These are phyloP conservation scores for Fusarium sp. DNA, from an alignment of 2,329 filamentous ascomycete genomes.

Conservation along the genomic window DNA sequence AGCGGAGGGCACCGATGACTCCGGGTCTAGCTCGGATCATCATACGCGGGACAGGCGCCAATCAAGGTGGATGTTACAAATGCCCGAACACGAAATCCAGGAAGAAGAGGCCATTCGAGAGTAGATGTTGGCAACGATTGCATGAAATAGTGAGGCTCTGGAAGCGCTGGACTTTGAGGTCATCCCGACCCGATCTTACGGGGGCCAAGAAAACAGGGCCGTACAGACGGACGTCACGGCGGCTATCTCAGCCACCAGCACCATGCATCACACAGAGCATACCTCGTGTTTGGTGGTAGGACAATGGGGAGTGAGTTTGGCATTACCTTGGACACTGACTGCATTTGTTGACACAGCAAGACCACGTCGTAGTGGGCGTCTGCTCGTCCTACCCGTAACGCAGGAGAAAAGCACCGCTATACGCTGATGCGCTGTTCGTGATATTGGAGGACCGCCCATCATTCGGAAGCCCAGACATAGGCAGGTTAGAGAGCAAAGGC, in stretches of 20 bases:
- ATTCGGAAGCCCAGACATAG: background rate
- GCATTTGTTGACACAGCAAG: conserved; percentile 11
- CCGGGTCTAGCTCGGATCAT: conserved; percentile 31
- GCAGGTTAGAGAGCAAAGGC: conserved; percentile 1
- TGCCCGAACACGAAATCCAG: background rate
- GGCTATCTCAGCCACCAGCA: conserved; percentile 12
- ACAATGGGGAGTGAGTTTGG: conserved; percentile 13
- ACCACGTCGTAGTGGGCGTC: conserved; percentile 12
- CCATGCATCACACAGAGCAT: background rate
- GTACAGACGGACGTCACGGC: background rate
- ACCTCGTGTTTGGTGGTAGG: conserved; percentile 32
- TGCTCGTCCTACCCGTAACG: conserved; percentile 18
- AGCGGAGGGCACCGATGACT: conserved; percentile 35
- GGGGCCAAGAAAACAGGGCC: conserved; percentile 1
- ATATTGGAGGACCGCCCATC: background rate
- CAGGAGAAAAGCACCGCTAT: conserved; percentile 10
- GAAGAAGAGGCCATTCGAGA: background rate
- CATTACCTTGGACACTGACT: conserved; percentile 11
- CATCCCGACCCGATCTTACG: conserved; percentile 7
- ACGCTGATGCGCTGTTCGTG: background rate
- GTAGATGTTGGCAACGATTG: background rate
- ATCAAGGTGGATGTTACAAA: conserved; percentile 11
- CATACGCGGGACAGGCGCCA: conserved; percentile 31
- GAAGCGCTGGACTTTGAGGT: conserved; percentile 3
- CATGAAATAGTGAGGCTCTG: conserved; percentile 18